Percentiles rank a stretch among this genome's conserved stretches.
Evolutionary conservation across 495 filamentous ascomycete genomes (phyloP).

Genomic region (Penicillium diatomitis): DNA sequence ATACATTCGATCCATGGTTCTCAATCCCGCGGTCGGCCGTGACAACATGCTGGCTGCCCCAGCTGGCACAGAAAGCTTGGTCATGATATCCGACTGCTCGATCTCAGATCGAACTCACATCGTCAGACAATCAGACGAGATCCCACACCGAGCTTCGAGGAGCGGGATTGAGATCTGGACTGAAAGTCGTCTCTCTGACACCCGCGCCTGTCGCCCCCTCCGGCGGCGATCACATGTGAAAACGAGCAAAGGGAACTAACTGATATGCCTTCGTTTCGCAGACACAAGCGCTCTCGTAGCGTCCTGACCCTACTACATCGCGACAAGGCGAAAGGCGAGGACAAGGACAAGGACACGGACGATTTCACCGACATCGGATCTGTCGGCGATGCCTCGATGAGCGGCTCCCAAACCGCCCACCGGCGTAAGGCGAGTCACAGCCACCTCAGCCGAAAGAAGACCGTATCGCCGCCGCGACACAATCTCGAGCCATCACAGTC

Average conservation of each 20-base stretch:
- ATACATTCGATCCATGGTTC: constrained; percentile 10
- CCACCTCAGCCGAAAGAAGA: constrained; percentile 16
- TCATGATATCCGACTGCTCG: background rate
- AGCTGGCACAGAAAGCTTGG: background rate
- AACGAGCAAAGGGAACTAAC: constrained; percentile 5
- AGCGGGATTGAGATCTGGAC: no score
- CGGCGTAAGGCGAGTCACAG: constrained; percentile 26
- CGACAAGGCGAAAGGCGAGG: constrained; percentile 36
- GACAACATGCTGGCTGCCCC: background rate
- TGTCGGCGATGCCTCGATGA: constrained; percentile 18
- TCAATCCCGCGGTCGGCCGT: background rate
- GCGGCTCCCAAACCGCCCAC: constrained; percentile 19
- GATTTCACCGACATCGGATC: constrained; percentile 24
- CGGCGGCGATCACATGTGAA: constrained; percentile 11
- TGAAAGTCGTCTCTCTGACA: no score
- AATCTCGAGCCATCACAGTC: constrained; percentile 21
- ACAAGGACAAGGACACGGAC: constrained; percentile 25
- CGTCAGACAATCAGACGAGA: background rate
- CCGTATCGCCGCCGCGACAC: constrained; percentile 15
- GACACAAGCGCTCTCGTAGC: constrained; percentile 48
- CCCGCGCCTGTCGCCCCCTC: no score
- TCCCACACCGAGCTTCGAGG: background rate
- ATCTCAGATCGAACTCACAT: background rate
- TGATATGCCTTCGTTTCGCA: constrained; percentile 22
- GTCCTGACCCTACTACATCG: constrained; percentile 43